Base-by-base conservation (phyloP, 495 filamentous ascomycete genomes). In the Evernia prunastri region DNA sequence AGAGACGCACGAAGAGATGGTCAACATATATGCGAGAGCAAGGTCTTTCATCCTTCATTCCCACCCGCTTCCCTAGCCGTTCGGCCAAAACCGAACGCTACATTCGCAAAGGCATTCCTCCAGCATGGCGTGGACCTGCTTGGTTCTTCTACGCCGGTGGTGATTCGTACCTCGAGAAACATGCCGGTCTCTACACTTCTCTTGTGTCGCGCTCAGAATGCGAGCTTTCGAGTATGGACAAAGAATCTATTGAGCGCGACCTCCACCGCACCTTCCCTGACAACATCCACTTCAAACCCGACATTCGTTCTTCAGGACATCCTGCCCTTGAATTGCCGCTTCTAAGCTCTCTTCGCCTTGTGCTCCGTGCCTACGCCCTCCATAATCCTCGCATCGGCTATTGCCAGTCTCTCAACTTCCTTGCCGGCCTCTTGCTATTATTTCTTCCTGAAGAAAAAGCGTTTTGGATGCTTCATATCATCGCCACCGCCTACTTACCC, bases 81-180 rank as follows among this genome's bases (percentile, higher is more conserved):
- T 91, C 87, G 18, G 79, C 82, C 47, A 95, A 93, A 70, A 82
- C 92, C 36, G 96, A 96, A 76, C 82, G 91, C 17, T 96, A 90
- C 70, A 83, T 96, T 36, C 86, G 93, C 40, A 98, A 98, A 73
- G 94, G 94, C n/a, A 91, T 97, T 31, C 94, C 94, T 3, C 88
- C 92, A 1, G 90, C 96, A 63, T 92, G 90, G 84, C 83, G 94
- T 69, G 94, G 94, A 15, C 87, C 88, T 8, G 93, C 94, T 37
- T 98, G 94, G 94, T 98, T 96, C 70, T 97, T 87, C 75, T 98
- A 97, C 73, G 92, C 91, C n/a, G 91, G 91, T 17, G 94, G 94
- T 9, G 89, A 89, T 35, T 82, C 85, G 47, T 84, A 87, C 66
- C 70, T 97, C 61, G 82, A 83, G 61, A 86, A 89, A 61, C 81